Percentiles rank a stretch among this genome's conserved stretches.
Conservation (phyloP, 192 early-diverging fungal genomes). For the Pilaira anomala region DNA sequence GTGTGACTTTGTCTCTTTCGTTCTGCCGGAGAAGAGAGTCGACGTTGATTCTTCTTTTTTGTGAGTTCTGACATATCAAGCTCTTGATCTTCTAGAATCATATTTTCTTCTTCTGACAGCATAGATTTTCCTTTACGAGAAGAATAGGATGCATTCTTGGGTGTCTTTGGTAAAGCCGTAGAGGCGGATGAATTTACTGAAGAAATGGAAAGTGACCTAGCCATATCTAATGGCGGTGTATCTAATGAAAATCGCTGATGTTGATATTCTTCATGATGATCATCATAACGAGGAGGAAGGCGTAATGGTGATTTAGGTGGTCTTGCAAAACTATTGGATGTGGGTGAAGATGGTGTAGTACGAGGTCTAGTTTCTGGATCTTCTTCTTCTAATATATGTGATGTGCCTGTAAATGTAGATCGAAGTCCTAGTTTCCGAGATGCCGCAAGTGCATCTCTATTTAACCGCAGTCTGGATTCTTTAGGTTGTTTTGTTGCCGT, state of each 20-base stretch:
- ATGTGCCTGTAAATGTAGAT: slow-evolving; percentile 4
- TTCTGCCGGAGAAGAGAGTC: slow-evolving; percentile 6
- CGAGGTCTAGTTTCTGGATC: not conserved
- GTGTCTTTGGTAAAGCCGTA: slow-evolving; percentile 15
- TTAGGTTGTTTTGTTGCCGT: not conserved
- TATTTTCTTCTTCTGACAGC: not conserved
- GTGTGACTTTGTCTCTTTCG: slow-evolving; percentile 17
- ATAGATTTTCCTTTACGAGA: not conserved
- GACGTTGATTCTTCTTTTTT: not conserved
- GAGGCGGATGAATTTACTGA: slow-evolving; percentile 16
- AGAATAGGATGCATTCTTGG: slow-evolving; percentile 10
- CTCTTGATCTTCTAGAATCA: not conserved
- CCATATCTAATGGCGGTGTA: slow-evolving; percentile 1
- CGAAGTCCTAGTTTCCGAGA: slow-evolving; percentile 9
- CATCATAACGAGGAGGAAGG: slow-evolving; percentile 4
- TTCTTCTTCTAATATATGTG: not conserved
- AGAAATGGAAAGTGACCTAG: slow-evolving; percentile 3
- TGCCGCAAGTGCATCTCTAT: slow-evolving; percentile 8
- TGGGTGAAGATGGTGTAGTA: slow-evolving; percentile 12
- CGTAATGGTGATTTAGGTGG: slow-evolving; percentile 32
- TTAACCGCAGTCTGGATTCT: slow-evolving; percentile 7
- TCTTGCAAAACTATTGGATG: slow-evolving; percentile 3
- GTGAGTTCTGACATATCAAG: not conserved
- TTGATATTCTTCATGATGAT: not conserved
- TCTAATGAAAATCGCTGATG: slow-evolving; percentile 10